Conservation (phyloP, 345 rosid genomes). For the Eucalyptus curtisii region DNA sequence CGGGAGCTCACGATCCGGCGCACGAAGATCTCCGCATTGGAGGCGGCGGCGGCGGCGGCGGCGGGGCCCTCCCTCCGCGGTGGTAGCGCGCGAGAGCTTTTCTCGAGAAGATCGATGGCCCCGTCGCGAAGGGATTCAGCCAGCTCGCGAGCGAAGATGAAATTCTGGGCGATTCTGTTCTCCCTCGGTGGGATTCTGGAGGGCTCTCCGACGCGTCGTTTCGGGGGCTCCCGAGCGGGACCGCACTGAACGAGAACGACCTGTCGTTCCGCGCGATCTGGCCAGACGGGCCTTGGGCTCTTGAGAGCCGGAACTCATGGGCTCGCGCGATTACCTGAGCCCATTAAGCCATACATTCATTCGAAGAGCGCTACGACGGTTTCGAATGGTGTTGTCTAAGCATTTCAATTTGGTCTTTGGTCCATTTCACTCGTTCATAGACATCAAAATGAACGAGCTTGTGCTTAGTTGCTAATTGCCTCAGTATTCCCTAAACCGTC, state of each 20-base stretch:
- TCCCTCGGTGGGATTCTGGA: not conserved
- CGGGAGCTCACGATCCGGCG: not conserved
- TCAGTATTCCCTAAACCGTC: not conserved
- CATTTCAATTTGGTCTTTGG: not conserved
- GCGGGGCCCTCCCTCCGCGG: not conserved
- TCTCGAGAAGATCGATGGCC: not conserved
- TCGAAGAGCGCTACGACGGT: not conserved
- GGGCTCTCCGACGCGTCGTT: not conserved
- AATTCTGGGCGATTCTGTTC: not conserved
- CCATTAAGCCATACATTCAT: not conserved
- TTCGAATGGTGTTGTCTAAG: not conserved
- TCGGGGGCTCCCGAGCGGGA: not conserved
- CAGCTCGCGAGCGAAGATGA: not conserved
- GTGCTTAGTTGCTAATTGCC: not conserved
- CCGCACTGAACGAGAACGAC: not conserved
- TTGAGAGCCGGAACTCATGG: not conserved
- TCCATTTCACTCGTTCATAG: not conserved
- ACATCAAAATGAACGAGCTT: not conserved
- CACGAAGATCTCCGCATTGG: not conserved
- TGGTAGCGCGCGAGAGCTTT: not conserved
- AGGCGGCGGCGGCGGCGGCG: not conserved
- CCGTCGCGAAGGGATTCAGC: not conserved
- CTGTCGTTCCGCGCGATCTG: not conserved
- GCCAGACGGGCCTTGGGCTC: not conserved
- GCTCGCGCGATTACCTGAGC: not conserved